Evolutionary conservation across 2,329 filamentous ascomycete species (phyloP).

Genomic region (Sarocladium kiliense): DNA sequence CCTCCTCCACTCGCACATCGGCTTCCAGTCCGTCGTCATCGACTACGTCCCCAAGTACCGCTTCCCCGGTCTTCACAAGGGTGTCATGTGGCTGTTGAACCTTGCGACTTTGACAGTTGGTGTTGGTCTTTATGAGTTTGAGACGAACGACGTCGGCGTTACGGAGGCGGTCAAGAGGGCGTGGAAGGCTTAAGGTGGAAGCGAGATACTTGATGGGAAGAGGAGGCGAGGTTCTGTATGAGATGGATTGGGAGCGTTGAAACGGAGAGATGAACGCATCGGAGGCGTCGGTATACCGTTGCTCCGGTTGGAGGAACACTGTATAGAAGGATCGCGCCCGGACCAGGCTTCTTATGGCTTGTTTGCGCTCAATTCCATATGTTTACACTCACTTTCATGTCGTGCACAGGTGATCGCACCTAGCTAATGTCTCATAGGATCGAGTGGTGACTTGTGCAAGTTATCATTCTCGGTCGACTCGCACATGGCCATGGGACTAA

Average conservation of each 20-base stretch:
- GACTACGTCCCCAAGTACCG: constrained; percentile 81
- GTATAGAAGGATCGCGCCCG: constrained; percentile 12
- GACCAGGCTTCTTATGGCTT: constrained; percentile 3
- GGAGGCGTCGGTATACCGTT: constrained; percentile 7
- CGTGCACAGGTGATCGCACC: too few species aligned
- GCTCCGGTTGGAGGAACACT: constrained; percentile 11
- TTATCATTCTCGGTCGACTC: too few species aligned
- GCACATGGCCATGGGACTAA: too few species aligned
- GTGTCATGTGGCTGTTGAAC: constrained; percentile 75
- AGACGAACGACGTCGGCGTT: constrained; percentile 95
- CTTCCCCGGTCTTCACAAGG: constrained; percentile 61
- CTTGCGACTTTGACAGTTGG: constrained; percentile 73
- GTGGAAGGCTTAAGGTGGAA: constrained; percentile 86
- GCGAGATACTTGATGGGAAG: constrained; percentile 67
- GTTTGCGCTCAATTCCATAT: constrained; percentile 3
- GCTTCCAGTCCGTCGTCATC: constrained; percentile 84
- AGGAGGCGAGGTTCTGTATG: constrained; percentile 5
- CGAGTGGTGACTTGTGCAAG: too few species aligned
- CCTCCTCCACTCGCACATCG: constrained; percentile 91
- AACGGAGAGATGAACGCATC: background rate
- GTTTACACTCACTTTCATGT: background rate
- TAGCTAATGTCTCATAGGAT: too few species aligned
- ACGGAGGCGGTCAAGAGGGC: constrained; percentile 84
- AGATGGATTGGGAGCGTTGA: background rate
- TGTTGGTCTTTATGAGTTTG: constrained; percentile 93